Conservation (phyloP, 495 filamentous ascomycete genomes). For the Xylaria sp. region DNA sequence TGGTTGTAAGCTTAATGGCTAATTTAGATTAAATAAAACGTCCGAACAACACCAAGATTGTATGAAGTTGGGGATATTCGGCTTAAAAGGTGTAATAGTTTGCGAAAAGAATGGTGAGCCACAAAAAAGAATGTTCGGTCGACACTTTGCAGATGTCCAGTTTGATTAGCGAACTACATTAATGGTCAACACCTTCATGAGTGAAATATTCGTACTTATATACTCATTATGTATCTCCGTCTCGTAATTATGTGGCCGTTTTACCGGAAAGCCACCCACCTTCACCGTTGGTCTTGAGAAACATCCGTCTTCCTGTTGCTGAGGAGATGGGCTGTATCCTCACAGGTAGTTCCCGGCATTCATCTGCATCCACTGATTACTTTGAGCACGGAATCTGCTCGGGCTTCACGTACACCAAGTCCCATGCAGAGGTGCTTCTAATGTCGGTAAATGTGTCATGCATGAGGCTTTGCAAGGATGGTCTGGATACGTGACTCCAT, state of each 20-base stretch:
- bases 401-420: background rate
- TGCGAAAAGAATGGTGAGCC: background rate
- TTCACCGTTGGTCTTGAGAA: background rate
- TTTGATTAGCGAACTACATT: background rate
- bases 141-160: background rate
- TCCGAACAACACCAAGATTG: background rate
- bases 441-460: constrained; percentile 3
- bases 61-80: background rate
- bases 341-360: background rate
- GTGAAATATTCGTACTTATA: background rate
- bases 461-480: constrained; percentile 20
- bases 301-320: background rate
- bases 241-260: no score
- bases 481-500: background rate
- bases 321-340: background rate
- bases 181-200: no score
- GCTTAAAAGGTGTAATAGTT: background rate
- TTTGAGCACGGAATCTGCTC: background rate
- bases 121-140: background rate
- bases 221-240: background rate
- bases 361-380: background rate
- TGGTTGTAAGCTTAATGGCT: background rate
- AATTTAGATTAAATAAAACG: background rate
- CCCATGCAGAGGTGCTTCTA: background rate
- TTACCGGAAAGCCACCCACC: background rate